A percentile compares a stretch with the other conserved stretches of the same genome.
phyloP scores from a whole-genome alignment of 495 filamentous ascomycete genomes.

The Symbiotaphrina buchneri region DNA sequence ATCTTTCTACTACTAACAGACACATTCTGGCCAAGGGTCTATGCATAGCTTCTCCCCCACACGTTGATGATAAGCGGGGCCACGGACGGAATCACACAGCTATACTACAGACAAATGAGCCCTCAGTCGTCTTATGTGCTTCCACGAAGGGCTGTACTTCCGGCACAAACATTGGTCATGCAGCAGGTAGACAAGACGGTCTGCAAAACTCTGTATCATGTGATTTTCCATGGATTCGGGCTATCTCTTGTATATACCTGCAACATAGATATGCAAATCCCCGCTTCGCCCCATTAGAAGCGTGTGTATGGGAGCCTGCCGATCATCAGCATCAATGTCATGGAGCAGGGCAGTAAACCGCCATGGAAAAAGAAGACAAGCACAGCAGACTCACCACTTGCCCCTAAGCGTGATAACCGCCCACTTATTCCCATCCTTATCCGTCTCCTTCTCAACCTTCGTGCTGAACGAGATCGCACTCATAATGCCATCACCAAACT shows the following conservation, averaged over 20 bases:
- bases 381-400: constrained; percentile 52
- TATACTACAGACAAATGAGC: too few species aligned
- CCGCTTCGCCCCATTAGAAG: not conserved
- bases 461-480: constrained; percentile 86
- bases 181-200: not conserved
- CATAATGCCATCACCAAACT: constrained; percentile 98
- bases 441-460: constrained; percentile 89
- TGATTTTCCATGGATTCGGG: not conserved
- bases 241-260: not conserved
- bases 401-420: constrained; percentile 79
- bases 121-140: not conserved
- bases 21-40: too few species aligned
- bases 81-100: too few species aligned
- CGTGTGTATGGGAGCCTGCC: constrained; percentile 3
- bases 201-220: not conserved
- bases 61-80: too few species aligned
- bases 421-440: constrained; percentile 61
- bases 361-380: not conserved
- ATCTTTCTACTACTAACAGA: too few species aligned
- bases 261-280: not conserved
- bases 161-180: not conserved
- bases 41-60: too few species aligned
- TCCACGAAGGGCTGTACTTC: not conserved
- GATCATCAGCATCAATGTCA: not conserved
- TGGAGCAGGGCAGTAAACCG: not conserved